Evolutionary conservation across 1,284 basidiomycete species (phyloP).

Genomic region (Xerocomus nothofagi): DNA sequence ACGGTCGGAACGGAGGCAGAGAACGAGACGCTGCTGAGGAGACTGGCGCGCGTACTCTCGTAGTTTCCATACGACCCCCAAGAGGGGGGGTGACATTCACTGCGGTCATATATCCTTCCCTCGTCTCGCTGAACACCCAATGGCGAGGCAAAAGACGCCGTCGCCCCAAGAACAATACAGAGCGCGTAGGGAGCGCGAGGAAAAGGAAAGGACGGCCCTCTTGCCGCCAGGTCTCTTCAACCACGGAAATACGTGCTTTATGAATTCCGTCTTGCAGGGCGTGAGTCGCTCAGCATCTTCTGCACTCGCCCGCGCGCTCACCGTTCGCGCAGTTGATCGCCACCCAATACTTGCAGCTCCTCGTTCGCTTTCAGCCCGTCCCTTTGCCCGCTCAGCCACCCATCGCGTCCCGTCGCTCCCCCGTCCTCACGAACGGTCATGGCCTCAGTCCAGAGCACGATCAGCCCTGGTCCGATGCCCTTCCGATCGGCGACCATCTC

Average conservation of each 20-base stretch:
- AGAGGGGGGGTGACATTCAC: too few species aligned
- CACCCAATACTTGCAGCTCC: constrained; percentile 59
- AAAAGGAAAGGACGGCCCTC: constrained; percentile 54
- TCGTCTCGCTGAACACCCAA: too few species aligned
- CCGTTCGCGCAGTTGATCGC: constrained; percentile 54
- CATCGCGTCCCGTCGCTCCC: constrained; percentile 53
- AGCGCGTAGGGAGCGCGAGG: constrained; percentile 58
- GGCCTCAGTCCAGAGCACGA: constrained; percentile 51
- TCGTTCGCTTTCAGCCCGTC: constrained; percentile 56
- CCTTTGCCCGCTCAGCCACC: constrained; percentile 41
- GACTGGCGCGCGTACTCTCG: constrained; percentile 47
- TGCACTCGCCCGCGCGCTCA: not conserved
- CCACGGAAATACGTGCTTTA: constrained; percentile 91
- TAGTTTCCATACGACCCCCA: too few species aligned
- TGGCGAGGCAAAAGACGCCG: constrained; percentile 58
- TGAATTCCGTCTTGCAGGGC: constrained; percentile 84
- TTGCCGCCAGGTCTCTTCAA: constrained; percentile 78
- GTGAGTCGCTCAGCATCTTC: too few species aligned
- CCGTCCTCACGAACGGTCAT: constrained; percentile 63
- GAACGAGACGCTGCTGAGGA: constrained; percentile 56
- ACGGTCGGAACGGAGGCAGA: constrained; percentile 89
- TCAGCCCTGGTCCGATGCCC: constrained; percentile 51
- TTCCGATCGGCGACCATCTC: constrained; percentile 68
- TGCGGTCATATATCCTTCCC: too few species aligned
- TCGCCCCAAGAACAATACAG: constrained; percentile 65